A percentile compares a stretch with the other conserved stretches of the same genome.
Conservation (phyloP, 208 protist genomes). For the Angomonas ambiguus region DNA sequence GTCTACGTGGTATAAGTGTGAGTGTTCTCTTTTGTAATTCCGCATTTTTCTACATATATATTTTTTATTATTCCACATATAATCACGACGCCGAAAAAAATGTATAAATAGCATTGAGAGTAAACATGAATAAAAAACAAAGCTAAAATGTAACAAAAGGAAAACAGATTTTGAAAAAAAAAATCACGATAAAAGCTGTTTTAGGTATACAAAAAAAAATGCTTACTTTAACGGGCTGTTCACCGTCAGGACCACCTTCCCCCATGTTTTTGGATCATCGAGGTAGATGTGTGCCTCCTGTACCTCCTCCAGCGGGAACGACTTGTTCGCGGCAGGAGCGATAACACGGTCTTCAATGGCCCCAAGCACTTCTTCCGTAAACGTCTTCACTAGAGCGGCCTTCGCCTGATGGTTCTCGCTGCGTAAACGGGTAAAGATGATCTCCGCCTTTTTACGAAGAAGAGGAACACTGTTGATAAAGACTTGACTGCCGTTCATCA, state of each 20-base stretch:
- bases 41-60: background rate
- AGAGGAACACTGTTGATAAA: constrained; percentile 60
- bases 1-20: background rate
- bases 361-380: constrained; percentile 62
- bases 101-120: constrained; percentile 3
- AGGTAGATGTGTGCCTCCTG: constrained; percentile 50
- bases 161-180: constrained; percentile 12
- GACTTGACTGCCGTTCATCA: constrained; percentile 54
- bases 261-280: constrained; percentile 53
- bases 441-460: constrained; percentile 52
- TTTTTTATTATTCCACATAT: background rate
- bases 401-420: constrained; percentile 53
- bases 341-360: constrained; percentile 50
- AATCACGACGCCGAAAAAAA: background rate
- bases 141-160: constrained; percentile 11
- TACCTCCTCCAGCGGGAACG: constrained; percentile 63
- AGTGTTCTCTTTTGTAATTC: too few species aligned
- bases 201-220: background rate
- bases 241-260: constrained; percentile 58
- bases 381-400: constrained; percentile 39
- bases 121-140: constrained; percentile 1
- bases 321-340: constrained; percentile 58
- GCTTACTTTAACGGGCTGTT: constrained; percentile 6
- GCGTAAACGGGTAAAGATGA: constrained; percentile 78
- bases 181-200: background rate